phyloP scores from a whole-genome alignment of 306 rosid species.

The Acacia confusa region DNA sequence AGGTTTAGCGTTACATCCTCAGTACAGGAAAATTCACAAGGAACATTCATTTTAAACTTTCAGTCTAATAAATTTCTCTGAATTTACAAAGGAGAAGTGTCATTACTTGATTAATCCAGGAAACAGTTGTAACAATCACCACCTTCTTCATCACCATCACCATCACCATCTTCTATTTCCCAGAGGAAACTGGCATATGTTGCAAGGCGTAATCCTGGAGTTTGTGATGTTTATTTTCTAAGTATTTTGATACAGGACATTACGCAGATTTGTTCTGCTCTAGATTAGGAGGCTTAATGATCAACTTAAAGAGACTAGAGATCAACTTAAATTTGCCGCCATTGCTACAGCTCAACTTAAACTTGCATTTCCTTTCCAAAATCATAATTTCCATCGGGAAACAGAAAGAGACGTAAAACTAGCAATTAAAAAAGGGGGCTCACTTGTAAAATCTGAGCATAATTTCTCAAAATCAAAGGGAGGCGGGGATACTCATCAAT shows the following conservation, averaged over 20 bases:
- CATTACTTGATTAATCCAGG: constrained; percentile 6
- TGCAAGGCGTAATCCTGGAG: constrained; percentile 40
- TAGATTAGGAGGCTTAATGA: neutral
- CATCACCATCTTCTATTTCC: constrained; percentile 53
- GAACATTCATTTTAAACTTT: neutral
- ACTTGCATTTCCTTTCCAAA: neutral
- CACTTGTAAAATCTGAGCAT: constrained; percentile 70
- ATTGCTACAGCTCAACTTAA: neutral
- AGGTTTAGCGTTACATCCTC: neutral
- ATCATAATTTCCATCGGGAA: neutral
- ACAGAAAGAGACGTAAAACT: neutral
- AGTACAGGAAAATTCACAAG: neutral
- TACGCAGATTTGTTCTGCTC: neutral
- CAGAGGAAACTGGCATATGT: constrained; percentile 87
- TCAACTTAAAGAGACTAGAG: no score
- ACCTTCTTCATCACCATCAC: constrained; percentile 26
- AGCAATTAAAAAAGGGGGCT: constrained; percentile 5
- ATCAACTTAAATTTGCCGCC: neutral
- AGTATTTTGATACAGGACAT: neutral
- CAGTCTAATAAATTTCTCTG: constrained; percentile 14
- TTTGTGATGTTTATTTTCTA: neutral
- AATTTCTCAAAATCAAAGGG: constrained; percentile 67
- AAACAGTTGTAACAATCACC: constrained; percentile 29
- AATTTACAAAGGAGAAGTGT: constrained; percentile 1
- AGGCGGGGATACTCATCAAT: constrained; percentile 59